phyloP scores from a whole-genome alignment of 345 rosid genomes.

The Acer yangbiense region DNA sequence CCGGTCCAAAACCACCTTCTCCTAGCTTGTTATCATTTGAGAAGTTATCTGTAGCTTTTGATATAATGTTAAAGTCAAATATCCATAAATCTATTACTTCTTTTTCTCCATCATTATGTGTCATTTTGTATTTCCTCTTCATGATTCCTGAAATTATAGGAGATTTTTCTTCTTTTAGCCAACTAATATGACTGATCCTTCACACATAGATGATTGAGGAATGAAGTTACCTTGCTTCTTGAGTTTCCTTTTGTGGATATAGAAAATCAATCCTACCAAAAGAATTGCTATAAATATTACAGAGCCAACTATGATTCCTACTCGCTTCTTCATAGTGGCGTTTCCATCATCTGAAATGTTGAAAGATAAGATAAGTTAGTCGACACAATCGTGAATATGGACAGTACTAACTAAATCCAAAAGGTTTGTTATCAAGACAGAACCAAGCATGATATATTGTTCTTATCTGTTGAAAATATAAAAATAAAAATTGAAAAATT shows the following conservation, averaged over 20 bases:
- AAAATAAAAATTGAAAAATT: too few relatives aligned
- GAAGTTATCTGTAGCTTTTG: too few relatives aligned
- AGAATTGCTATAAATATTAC: not conserved
- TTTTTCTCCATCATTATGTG: too few relatives aligned
- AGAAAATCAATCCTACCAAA: constrained; percentile 9
- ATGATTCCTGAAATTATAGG: constrained; percentile 24
- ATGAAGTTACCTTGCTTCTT: constrained; percentile 10
- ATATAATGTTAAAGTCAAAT: too few relatives aligned
- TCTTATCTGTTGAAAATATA: too few relatives aligned
- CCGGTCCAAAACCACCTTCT: too few relatives aligned
- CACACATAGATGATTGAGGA: not conserved
- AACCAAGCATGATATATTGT: too few relatives aligned
- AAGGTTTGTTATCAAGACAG: not conserved
- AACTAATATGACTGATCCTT: not conserved
- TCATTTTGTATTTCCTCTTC: too few relatives aligned
- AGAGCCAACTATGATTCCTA: constrained; percentile 7
- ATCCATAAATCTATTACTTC: too few relatives aligned
- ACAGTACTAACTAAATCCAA: not conserved
- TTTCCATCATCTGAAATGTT: not conserved
- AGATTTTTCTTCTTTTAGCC: constrained; percentile 24
- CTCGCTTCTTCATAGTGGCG: not conserved
- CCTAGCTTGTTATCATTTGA: too few relatives aligned
- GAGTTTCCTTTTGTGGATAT: not conserved
- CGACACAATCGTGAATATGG: not conserved
- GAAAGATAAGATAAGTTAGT: too few relatives aligned